Evolutionary conservation across 441 rosid genomes (phyloP), one percentile per base, ranked within the genome.

Genomic region (Pelargonium cotyledonis): DNA sequence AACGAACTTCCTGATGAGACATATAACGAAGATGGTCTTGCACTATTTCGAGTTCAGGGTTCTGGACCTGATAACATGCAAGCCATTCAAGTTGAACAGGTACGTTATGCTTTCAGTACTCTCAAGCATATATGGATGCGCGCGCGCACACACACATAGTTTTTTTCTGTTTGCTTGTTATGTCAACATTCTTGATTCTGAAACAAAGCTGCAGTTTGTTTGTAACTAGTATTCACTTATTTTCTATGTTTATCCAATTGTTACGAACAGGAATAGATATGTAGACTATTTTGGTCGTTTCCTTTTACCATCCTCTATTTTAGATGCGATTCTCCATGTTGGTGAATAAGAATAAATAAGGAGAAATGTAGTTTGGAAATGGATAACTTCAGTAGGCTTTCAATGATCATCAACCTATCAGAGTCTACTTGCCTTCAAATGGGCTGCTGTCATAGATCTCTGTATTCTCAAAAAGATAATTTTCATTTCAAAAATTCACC

Each of bases 61-160:
- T 82, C 95, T 70, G 99, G 97, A 83, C 99, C 99, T 15, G 98
- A 96, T 69, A 86, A 89, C 77, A 92, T 96, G 99, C 99, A 96
- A 84, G 90, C 97, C 15, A 85, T 96, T 77, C 98, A 96, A 89
- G 92, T 92, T 65, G 96, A 95, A 65, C 80, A 96, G 1, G 99
- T 95, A 88, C 67, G 94, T 77, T 72, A 18, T 65, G 62, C n/a
- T 73, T 57, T 60, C 67, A 47, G 12, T 46, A 6, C 35, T 19
- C 31, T 8, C 11, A 21, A 58, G 8, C 41, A 38, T 38, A 38
- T 38, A 38, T 6, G 7, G 41, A 38, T n/a, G n/a, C 23, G 23
- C 23, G 23, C 7, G 41, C 41, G 8, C 41, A 38, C 41, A 38
- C 8, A 38, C 41, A 38, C 8, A 29, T 31, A 0, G 8, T 5